Conservation (phyloP, 108 stramenopile genomes). For the Epithemia pelagica region DNA sequence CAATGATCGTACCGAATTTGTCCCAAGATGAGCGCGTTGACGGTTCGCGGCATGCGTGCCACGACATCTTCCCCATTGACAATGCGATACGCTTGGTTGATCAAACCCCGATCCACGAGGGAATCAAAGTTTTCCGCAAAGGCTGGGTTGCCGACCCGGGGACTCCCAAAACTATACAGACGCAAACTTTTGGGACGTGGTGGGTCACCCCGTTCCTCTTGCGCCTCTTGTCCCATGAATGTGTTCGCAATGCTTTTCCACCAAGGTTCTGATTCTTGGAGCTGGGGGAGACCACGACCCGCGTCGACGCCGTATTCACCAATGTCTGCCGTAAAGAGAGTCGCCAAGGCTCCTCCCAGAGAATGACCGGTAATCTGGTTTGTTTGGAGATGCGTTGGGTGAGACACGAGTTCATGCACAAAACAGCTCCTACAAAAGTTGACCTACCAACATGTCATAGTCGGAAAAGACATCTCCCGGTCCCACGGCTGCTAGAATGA, state of each 20-base stretch:
- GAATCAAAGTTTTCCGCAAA: slow-evolving; percentile 57
- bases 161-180: slow-evolving; percentile 80
- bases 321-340: slow-evolving; percentile 66
- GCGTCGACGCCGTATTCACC: slow-evolving; percentile 78
- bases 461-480: slow-evolving; percentile 50
- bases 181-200: slow-evolving; percentile 62
- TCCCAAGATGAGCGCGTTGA: slow-evolving; percentile 51
- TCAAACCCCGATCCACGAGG: slow-evolving; percentile 37
- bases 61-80: slow-evolving; percentile 82
- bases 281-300: slow-evolving; percentile 60
- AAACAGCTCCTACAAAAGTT: background rate
- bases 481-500: slow-evolving; percentile 52
- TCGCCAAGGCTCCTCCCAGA: slow-evolving; percentile 78
- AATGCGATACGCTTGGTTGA: slow-evolving; percentile 70
- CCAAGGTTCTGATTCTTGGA: slow-evolving; percentile 63
- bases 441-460: slow-evolving; percentile 57
- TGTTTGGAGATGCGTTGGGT: background rate
- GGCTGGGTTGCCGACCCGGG: slow-evolving; percentile 71
- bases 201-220: slow-evolving; percentile 25
- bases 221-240: slow-evolving; percentile 36
- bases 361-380: slow-evolving; percentile 54
- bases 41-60: slow-evolving; percentile 71
- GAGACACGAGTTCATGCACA: background rate
- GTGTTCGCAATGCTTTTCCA: slow-evolving; percentile 71
- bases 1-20: slow-evolving; percentile 79